phyloP scores from a whole-genome alignment of 2,329 filamentous ascomycete species.

The Lachnellula occidentalis region DNA sequence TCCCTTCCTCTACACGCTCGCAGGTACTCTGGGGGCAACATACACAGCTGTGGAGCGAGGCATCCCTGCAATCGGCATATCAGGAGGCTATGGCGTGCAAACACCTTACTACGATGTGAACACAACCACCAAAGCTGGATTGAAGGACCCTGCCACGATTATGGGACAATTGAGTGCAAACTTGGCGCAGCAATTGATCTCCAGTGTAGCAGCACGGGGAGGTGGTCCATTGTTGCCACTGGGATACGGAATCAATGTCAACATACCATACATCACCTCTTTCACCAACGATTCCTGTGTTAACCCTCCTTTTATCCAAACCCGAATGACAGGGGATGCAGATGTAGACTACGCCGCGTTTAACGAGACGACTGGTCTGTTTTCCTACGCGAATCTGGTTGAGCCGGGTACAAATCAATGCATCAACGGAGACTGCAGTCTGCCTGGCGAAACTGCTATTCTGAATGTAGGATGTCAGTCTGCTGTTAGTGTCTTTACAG shows the following conservation, averaged over 20 bases:
- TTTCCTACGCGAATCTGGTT: slow-evolving; percentile 37
- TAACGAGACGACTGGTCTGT: slow-evolving; percentile 39
- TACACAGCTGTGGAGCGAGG: slow-evolving; percentile 45
- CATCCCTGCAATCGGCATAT: slow-evolving; percentile 46
- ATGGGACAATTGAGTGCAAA: slow-evolving; percentile 38
- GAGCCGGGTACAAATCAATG: slow-evolving; percentile 41
- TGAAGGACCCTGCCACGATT: slow-evolving; percentile 38
- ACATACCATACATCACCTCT: slow-evolving; percentile 41
- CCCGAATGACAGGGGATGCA: slow-evolving; percentile 44
- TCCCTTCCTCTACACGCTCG: slow-evolving; percentile 47
- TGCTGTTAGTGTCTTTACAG: slow-evolving; percentile 41
- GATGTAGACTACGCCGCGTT: slow-evolving; percentile 41
- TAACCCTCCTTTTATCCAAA: slow-evolving; percentile 41
- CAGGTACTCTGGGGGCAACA: slow-evolving; percentile 45
- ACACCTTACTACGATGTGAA: slow-evolving; percentile 41
- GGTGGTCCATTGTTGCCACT: slow-evolving; percentile 37
- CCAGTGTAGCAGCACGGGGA: slow-evolving; percentile 24
- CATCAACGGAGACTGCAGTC: slow-evolving; percentile 45
- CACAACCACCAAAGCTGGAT: slow-evolving; percentile 28
- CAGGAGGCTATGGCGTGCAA: slow-evolving; percentile 38
- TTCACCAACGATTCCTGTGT: slow-evolving; percentile 35
- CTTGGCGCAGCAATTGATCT: slow-evolving; percentile 40
- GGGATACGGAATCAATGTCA: slow-evolving; percentile 48
- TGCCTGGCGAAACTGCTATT: slow-evolving; percentile 46
- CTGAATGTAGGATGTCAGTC: slow-evolving; percentile 37